phyloP scores from a whole-genome alignment of 768 basidiomycete species.

The Pisolithus marmoratus region DNA sequence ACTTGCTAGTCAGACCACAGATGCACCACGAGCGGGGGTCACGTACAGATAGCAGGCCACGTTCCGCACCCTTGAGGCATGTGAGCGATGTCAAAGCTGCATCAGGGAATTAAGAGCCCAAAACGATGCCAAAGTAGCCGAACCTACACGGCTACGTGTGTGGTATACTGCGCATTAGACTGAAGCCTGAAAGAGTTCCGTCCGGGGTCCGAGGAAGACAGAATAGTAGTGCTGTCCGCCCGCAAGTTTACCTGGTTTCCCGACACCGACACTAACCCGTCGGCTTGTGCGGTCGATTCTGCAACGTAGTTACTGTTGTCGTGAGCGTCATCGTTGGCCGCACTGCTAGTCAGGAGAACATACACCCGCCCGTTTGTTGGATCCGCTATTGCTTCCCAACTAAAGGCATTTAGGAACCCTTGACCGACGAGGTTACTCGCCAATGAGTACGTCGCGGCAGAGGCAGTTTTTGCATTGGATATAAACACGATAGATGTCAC shows the following conservation, averaged over 20 bases:
- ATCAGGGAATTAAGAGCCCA: neutral
- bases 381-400: constrained; percentile 20
- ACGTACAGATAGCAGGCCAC: constrained; percentile 34
- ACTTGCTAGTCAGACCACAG: neutral
- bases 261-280: constrained; percentile 54
- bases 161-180: constrained; percentile 25
- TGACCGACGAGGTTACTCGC: constrained; percentile 42
- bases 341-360: neutral
- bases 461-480: neutral
- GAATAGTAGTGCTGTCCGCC: constrained; percentile 27
- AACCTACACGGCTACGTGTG: constrained; percentile 30
- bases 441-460: constrained; percentile 36
- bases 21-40: neutral
- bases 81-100: constrained; percentile 30
- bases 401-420: constrained; percentile 36
- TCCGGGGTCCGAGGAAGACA: constrained; percentile 26
- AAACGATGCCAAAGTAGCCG: neutral
- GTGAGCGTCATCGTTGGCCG: neutral
- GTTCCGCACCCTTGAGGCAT: constrained; percentile 37
- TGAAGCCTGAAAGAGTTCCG: constrained; percentile 32
- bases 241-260: constrained; percentile 32
- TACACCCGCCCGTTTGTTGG: constrained; percentile 33
- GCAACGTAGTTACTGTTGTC: constrained; percentile 37
- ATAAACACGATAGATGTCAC: neutral
- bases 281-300: constrained; percentile 40